phyloP scores from a whole-genome alignment of 2,329 filamentous ascomycete genomes.

The Bipolaris sorokiniana region DNA sequence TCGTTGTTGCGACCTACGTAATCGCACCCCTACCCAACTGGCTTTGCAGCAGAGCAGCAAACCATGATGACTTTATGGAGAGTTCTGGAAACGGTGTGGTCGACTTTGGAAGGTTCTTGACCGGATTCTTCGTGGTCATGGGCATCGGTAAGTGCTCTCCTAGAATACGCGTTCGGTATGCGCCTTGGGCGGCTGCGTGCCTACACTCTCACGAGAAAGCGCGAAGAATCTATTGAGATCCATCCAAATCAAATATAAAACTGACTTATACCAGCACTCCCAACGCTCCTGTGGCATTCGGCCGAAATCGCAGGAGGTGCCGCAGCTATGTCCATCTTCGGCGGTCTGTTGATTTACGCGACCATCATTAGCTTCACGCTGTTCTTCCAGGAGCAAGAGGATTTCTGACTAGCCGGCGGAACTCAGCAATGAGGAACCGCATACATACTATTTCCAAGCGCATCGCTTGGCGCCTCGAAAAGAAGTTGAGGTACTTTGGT shows the following conservation, averaged over 20 bases:
- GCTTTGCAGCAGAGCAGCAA: conserved; percentile 86
- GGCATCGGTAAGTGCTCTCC: conserved; percentile 78
- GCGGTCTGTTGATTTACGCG: conserved; percentile 92
- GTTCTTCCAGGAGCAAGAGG: conserved; percentile 98
- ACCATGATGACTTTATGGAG: conserved; percentile 95
- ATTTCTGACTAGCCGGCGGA: conserved; percentile 68
- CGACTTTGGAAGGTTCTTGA: conserved; percentile 92
- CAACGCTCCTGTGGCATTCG: conserved; percentile 85
- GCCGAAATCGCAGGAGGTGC: conserved; percentile 81
- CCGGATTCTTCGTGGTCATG: conserved; percentile 96
- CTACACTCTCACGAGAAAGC: neutral
- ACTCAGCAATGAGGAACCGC: conserved; percentile 24
- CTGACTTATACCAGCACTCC: conserved; percentile 69
- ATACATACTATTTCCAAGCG: conserved; percentile 7
- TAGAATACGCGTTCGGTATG: neutral
- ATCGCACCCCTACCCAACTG: conserved; percentile 95
- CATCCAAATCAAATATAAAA: neutral
- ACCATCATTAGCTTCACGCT: conserved; percentile 98
- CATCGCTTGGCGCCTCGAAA: neutral
- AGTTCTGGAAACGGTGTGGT: conserved; percentile 80
- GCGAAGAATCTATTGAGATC: neutral
- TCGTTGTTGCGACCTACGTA: conserved; percentile 95
- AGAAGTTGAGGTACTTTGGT: neutral
- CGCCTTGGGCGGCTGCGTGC: neutral
- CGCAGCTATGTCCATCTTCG: conserved; percentile 93